Evolutionary conservation across 2,329 filamentous ascomycete species (phyloP).

Genomic region (Dactylellina haptotyla): DNA sequence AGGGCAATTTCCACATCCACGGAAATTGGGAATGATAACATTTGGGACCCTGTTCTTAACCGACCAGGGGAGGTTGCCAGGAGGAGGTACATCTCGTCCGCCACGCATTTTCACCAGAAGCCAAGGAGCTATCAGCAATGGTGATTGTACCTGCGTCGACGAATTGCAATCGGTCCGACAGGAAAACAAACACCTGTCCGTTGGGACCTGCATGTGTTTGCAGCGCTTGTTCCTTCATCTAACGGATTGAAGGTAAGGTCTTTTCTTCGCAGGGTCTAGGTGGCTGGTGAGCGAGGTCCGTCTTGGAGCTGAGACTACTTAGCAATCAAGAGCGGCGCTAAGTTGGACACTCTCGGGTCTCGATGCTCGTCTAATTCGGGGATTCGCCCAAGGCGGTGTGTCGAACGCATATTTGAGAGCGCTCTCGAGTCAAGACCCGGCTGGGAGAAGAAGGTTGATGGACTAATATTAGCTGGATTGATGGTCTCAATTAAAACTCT

Average conservation of each 20-base stretch:
- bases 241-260: slow-evolving; percentile 28
- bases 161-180: neutral
- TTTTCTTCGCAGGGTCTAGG: neutral
- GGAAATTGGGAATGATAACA: slow-evolving; percentile 45
- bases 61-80: slow-evolving; percentile 3
- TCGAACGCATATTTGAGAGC: neutral
- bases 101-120: neutral
- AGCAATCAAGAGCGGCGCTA: slow-evolving; percentile 49
- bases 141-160: slow-evolving; percentile 5
- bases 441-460: neutral
- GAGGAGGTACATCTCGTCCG: neutral
- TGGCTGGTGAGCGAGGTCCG: slow-evolving; percentile 11
- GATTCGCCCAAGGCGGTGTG: neutral
- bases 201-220: slow-evolving; percentile 37
- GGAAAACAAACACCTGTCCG: slow-evolving; percentile 2
- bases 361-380: neutral
- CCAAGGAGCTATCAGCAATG: neutral
- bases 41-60: slow-evolving; percentile 24
- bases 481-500: slow-evolving; percentile 7
- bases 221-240: slow-evolving; percentile 40
- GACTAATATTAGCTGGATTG: slow-evolving; percentile 15
- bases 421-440: neutral
- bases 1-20: slow-evolving; percentile 44
- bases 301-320: slow-evolving; percentile 34
- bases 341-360: slow-evolving; percentile 1